A percentile compares a stretch with the other conserved stretches of the same genome.
phyloP scores from a whole-genome alignment of 1,139 yeast species.

The Yamadazyma pseudoaaseri region DNA sequence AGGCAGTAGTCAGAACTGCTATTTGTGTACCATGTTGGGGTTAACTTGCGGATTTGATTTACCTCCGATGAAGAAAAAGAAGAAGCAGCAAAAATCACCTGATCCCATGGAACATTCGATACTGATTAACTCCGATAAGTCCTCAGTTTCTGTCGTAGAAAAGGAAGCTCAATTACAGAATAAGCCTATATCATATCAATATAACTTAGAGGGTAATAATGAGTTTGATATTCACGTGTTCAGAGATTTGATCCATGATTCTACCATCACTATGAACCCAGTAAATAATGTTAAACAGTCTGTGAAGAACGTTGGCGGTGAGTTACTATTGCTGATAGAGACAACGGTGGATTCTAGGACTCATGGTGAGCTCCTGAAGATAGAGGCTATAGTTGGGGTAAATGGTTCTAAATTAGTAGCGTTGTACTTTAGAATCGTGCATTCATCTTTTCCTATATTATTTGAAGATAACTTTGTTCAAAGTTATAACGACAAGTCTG shows the following conservation, averaged over 20 bases:
- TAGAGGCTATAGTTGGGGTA: slow-evolving; percentile 10
- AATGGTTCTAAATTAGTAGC: slow-evolving; percentile 12
- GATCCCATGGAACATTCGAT: neutral
- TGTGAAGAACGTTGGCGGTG: slow-evolving; percentile 6
- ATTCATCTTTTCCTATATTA: slow-evolving; percentile 14
- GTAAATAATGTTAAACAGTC: slow-evolving; percentile 9
- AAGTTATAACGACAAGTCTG: slow-evolving; percentile 5
- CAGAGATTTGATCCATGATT: slow-evolving; percentile 4
- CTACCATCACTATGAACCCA: slow-evolving; percentile 6
- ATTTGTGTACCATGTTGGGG: slow-evolving; percentile 12
- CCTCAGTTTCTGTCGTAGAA: neutral
- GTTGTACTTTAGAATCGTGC: slow-evolving; percentile 14
- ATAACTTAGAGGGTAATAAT: slow-evolving; percentile 12
- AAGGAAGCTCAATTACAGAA: neutral
- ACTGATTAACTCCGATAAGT: too few species aligned
- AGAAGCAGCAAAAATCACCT: slow-evolving; percentile 8
- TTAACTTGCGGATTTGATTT: slow-evolving; percentile 11
- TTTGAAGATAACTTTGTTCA: slow-evolving; percentile 10
- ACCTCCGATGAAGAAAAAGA: slow-evolving; percentile 15
- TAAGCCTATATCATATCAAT: slow-evolving; percentile 1
- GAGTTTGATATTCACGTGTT: slow-evolving; percentile 13
- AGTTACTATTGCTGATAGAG: slow-evolving; percentile 10
- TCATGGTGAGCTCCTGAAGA: neutral
- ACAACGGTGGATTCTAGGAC: slow-evolving; percentile 4
- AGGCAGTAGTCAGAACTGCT: slow-evolving; percentile 10